Conservation (phyloP, 2,329 filamentous ascomycete genomes). For the Coniella lustricola region DNA sequence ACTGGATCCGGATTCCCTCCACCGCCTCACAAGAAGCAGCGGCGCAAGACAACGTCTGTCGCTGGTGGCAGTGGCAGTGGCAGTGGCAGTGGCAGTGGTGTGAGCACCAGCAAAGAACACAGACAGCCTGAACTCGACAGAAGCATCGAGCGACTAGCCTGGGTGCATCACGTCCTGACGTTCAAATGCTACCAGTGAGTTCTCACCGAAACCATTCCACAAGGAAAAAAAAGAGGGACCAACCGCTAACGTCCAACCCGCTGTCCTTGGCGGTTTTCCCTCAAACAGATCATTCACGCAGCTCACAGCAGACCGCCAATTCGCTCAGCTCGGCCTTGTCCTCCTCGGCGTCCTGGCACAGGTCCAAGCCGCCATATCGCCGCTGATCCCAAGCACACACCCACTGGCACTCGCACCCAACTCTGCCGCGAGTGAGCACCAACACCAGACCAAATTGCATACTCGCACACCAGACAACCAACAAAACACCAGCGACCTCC, state of each 20-base stretch:
- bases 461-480: no score
- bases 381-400: constrained; percentile 25
- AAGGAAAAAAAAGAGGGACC: no score
- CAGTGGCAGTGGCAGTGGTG: no score
- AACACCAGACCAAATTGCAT: no score
- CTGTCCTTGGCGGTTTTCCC: no score
- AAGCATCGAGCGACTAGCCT: constrained; percentile 25
- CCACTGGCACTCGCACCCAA: no score
- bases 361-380: constrained; percentile 39
- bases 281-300: constrained; percentile 56
- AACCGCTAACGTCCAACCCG: no score
- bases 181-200: constrained; percentile 40
- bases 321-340: constrained; percentile 63
- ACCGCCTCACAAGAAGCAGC: constrained; percentile 9
- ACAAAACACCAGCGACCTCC: no score
- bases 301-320: constrained; percentile 64
- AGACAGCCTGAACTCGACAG: constrained; percentile 10
- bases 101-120: constrained; percentile 23
- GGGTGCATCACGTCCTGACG: constrained; percentile 33
- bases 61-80: not conserved
- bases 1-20: constrained; percentile 8
- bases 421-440: no score
- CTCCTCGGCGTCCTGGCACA: constrained; percentile 59
- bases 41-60: not conserved
- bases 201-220: not conserved